Conservation (phyloP, 257 asterid genomes). For the Leptodermis oblonga region DNA sequence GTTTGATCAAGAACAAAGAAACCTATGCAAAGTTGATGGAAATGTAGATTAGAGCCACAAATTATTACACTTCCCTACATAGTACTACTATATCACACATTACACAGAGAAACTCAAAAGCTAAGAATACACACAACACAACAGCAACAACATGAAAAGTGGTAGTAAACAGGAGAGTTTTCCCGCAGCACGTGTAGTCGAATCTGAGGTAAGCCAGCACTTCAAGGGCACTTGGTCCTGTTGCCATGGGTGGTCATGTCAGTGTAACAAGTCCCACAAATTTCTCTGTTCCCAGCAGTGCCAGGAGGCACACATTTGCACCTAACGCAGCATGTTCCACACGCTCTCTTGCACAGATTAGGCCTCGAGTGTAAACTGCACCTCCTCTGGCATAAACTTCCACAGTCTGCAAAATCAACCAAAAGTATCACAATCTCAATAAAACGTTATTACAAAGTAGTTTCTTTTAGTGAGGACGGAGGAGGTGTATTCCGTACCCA, state of each 20-base stretch:
- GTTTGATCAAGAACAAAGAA: too few relatives aligned
- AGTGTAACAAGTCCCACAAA: slow-evolving; percentile 67
- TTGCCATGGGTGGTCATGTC: slow-evolving; percentile 78
- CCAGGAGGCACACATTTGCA: slow-evolving; percentile 94
- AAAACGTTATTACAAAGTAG: too few relatives aligned
- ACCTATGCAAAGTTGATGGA: too few relatives aligned
- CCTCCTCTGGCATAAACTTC: slow-evolving; percentile 45
- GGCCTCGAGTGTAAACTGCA: slow-evolving; percentile 65
- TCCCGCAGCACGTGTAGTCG: too few relatives aligned
- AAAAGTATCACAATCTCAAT: neutral
- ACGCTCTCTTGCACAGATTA: slow-evolving; percentile 62
- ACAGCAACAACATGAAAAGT: too few relatives aligned
- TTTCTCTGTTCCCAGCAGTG: slow-evolving; percentile 62
- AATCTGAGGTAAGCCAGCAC: too few relatives aligned
- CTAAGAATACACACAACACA: neutral
- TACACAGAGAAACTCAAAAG: neutral
- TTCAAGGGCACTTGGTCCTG: slow-evolving; percentile 62
- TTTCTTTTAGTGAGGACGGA: neutral
- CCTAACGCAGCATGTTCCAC: slow-evolving; percentile 78
- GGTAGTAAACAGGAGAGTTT: too few relatives aligned
- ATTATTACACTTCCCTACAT: neutral
- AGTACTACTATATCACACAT: neutral
- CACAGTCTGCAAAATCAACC: slow-evolving; percentile 41
- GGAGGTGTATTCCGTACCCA: slow-evolving; percentile 31
- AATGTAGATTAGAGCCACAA: too few relatives aligned